Percentiles rank a stretch among this genome's conserved stretches.
These are phyloP conservation scores for Conringia planisiliqua DNA, from an alignment of 345 rosid species.

Conservation along the genomic window DNA sequence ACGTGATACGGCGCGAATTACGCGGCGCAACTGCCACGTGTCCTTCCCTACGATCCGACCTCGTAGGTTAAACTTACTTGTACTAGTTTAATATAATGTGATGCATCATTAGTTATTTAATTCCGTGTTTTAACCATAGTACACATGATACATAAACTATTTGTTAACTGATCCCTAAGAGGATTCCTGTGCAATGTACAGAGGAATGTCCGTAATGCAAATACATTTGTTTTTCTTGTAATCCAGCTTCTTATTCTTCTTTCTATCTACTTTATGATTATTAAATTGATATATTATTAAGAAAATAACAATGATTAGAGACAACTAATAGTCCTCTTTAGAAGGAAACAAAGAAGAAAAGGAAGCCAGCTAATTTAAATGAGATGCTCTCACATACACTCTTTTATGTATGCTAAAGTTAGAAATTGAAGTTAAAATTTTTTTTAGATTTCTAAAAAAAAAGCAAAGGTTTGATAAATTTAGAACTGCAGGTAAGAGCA, in stretches of 20 bases:
- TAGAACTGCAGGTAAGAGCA: neutral
- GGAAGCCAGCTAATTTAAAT: conserved; percentile 25
- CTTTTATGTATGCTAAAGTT: conserved; percentile 19
- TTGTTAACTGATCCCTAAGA: conserved; percentile 42
- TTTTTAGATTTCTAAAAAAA: neutral
- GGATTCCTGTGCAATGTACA: conserved; percentile 29
- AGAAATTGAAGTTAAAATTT: neutral
- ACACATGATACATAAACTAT: conserved; percentile 13
- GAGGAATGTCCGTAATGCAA: conserved; percentile 30
- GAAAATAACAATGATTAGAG: conserved; percentile 23
- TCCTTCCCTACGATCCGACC: neutral
- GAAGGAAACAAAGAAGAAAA: conserved; percentile 13
- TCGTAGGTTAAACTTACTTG: neutral
- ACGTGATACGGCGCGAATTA: conserved; percentile 32
- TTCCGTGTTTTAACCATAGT: conserved; percentile 18
- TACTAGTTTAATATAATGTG: neutral
- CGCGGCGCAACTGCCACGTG: conserved; percentile 37
- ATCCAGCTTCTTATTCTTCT: conserved; percentile 17
- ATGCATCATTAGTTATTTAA: conserved; percentile 22
- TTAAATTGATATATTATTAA: neutral
- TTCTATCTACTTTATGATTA: neutral
- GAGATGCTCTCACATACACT: conserved; percentile 30
- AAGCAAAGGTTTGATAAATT: neutral
- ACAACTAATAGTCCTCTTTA: conserved; percentile 32
- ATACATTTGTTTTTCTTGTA: conserved; percentile 7